Evolutionary conservation across 139 green algal genomes (phyloP).

Genomic region (Closterium sp.): DNA sequence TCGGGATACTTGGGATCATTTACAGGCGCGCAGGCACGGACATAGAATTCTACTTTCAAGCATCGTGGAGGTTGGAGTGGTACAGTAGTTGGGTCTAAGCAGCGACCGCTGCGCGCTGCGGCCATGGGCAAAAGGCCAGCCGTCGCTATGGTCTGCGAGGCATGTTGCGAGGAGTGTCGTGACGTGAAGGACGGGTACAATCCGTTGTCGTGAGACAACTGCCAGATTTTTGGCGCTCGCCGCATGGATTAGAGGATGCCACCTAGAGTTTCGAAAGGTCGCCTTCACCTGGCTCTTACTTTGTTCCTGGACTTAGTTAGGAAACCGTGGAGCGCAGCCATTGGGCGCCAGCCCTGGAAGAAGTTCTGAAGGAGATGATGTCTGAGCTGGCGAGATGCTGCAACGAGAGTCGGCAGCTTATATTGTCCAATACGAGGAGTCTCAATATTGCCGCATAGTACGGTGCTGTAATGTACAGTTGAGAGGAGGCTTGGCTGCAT

Average conservation of each 20-base stretch:
- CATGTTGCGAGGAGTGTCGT: neutral
- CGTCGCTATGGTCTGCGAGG: neutral
- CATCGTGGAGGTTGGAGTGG: no score
- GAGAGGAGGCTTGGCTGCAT: neutral
- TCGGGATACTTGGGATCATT: neutral
- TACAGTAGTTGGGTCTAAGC: neutral
- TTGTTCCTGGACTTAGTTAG: neutral
- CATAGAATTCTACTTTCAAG: neutral
- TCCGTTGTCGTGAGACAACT: neutral
- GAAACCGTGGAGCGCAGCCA: neutral
- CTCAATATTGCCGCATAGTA: neutral
- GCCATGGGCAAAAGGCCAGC: neutral
- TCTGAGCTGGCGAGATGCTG: neutral
- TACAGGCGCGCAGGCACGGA: neutral
- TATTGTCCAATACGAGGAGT: neutral
- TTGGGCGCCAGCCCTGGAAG: neutral
- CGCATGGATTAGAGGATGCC: no score
- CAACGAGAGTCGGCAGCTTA: neutral
- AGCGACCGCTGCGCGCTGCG: neutral
- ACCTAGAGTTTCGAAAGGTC: neutral
- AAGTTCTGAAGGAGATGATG: neutral
- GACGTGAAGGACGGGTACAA: neutral
- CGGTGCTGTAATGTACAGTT: no score
- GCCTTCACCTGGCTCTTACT: neutral
- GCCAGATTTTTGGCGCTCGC: neutral